phyloP scores from a whole-genome alignment of 768 basidiomycete species.

The Amanita brunnescens region DNA sequence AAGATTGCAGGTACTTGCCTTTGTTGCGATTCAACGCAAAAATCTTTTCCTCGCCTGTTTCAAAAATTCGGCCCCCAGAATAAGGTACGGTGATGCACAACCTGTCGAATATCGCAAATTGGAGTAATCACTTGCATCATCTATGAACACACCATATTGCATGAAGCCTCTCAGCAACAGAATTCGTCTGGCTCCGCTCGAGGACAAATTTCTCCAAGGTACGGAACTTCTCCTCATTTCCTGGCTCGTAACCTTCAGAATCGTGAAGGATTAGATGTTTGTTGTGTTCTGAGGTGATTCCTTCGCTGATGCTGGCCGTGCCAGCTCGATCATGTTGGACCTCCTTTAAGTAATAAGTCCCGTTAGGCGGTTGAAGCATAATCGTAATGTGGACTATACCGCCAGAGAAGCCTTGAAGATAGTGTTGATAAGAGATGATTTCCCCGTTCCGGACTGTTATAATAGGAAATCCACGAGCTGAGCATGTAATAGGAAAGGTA shows the following conservation, averaged over 20 bases:
- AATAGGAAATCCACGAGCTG: not conserved
- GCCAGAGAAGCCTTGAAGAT: not conserved
- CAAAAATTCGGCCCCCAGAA: too few species aligned
- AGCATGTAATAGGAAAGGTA: too few species aligned
- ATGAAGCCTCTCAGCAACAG: not conserved
- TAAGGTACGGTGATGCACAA: too few species aligned
- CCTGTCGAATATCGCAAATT: too few species aligned
- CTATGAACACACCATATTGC: not conserved
- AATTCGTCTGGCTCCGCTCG: not conserved
- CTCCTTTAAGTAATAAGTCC: not conserved
- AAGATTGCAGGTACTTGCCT: too few species aligned
- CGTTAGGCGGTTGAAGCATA: not conserved
- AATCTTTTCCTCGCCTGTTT: too few species aligned
- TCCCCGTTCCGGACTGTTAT: too few species aligned
- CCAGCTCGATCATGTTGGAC: not conserved
- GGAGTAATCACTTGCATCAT: too few species aligned
- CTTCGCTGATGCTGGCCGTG: not conserved
- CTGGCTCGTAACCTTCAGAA: too few species aligned
- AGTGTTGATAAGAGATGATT: too few species aligned
- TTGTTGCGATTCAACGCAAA: too few species aligned
- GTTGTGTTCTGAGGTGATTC: not conserved
- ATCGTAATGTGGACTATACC: not conserved
- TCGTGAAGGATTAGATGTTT: not conserved
- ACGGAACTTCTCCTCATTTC: too few species aligned
- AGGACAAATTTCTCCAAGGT: conserved; percentile 2